phyloP scores from a whole-genome alignment of 768 basidiomycete species.

The Thelephora aurantiotincta region DNA sequence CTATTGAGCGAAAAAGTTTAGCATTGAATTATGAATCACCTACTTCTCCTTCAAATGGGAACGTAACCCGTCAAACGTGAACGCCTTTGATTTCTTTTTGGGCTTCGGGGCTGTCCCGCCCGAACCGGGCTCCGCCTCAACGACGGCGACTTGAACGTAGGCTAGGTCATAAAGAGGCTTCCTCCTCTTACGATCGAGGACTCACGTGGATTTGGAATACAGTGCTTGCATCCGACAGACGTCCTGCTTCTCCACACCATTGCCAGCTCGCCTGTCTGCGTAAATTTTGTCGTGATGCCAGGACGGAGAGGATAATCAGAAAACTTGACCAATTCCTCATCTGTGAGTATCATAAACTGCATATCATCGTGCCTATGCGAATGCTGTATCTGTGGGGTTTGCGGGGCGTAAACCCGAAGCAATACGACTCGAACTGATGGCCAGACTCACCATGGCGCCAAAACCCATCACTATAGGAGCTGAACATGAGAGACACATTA shows the following conservation, averaged over 20 bases:
- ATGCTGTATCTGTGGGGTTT: not conserved
- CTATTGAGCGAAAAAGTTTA: not conserved
- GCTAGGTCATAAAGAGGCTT: not conserved
- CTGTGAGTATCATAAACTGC: not conserved
- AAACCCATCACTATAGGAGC: constrained; percentile 34
- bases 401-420: not conserved
- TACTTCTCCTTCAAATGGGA: constrained; percentile 55
- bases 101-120: not conserved
- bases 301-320: not conserved
- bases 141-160: not conserved
- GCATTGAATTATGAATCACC: constrained; percentile 10
- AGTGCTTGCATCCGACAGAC: not conserved
- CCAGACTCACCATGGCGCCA: constrained; percentile 25
- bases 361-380: not conserved
- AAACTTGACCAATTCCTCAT: not conserved
- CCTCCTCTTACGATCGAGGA: not conserved
- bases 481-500: constrained; percentile 37
- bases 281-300: not conserved
- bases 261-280: not conserved
- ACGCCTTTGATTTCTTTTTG: constrained; percentile 13
- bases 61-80: constrained; percentile 40
- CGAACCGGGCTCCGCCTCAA: not conserved
- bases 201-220: not conserved
- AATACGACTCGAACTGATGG: not conserved
- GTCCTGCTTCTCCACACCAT: not conserved